A percentile compares a stretch with the other conserved stretches of the same genome.
Conservation (phyloP, 805 yeast species). For the Myxozyma vanderwaltii region DNA sequence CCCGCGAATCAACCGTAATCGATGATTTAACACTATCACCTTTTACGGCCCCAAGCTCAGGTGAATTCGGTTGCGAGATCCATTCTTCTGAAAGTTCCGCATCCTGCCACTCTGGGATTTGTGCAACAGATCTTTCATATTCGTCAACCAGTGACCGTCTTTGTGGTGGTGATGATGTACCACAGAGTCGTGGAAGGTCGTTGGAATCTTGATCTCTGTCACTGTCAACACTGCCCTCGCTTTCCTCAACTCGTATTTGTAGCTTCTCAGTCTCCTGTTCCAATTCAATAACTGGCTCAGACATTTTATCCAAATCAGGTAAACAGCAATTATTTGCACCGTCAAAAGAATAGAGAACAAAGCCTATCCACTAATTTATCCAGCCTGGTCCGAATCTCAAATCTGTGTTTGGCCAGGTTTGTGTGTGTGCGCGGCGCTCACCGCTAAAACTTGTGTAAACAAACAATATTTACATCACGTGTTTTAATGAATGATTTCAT, state of each 20-base stretch:
- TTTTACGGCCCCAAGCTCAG: background rate
- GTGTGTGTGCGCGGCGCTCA: background rate
- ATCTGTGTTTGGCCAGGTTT: too few relatives aligned
- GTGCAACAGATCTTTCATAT: conserved; percentile 16
- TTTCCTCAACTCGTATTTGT: background rate
- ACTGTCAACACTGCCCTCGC: background rate
- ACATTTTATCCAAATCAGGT: too few relatives aligned
- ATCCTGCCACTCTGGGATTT: conserved; percentile 29
- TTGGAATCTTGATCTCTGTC: background rate
- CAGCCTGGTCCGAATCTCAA: too few relatives aligned
- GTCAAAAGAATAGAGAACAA: too few relatives aligned
- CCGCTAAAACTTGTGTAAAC: background rate
- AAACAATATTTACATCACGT: background rate
- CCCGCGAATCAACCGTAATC: conserved; percentile 1
- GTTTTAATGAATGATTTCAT: too few relatives aligned
- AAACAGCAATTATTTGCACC: too few relatives aligned
- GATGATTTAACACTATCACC: conserved; percentile 1
- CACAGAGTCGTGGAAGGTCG: background rate
- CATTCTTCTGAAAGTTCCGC: conserved; percentile 33
- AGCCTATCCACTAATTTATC: too few relatives aligned
- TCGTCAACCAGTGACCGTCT: conserved; percentile 7
- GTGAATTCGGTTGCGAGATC: conserved; percentile 31
- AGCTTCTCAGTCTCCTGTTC: background rate
- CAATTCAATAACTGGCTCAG: background rate
- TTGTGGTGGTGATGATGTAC: background rate